A percentile compares a stretch with the other conserved stretches of the same genome.
phyloP scores from a whole-genome alignment of 176 grass and related monocot genomes.

The Zea mays region DNA sequence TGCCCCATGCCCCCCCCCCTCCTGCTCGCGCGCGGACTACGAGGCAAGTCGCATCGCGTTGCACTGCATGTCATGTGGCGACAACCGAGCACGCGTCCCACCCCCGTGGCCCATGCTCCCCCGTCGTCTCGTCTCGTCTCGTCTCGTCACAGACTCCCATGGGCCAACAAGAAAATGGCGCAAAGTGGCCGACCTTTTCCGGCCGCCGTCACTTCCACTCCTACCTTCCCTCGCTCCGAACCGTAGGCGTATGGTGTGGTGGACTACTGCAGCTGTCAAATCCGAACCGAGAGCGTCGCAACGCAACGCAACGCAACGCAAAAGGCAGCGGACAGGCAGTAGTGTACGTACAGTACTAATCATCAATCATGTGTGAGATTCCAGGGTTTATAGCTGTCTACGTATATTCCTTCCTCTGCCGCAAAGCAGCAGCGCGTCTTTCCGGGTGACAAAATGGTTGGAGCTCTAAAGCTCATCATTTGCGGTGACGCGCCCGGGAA shows the following conservation, averaged over 20 bases:
- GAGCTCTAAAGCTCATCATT: conserved; percentile 49
- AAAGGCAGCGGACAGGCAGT: not conserved
- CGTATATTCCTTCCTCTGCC: conserved; percentile 10
- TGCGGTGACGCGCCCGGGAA: conserved; percentile 19
- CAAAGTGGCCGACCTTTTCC: conserved; percentile 29
- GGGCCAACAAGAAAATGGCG: not conserved
- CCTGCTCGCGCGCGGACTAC: conserved; percentile 29
- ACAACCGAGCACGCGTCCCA: not conserved
- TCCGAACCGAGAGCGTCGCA: not conserved
- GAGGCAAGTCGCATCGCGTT: conserved; percentile 21
- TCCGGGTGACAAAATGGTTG: conserved; percentile 53
- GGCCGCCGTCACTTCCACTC: not conserved
- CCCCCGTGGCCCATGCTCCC: not conserved
- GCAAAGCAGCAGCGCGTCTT: conserved; percentile 37
- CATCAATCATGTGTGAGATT: conserved; percentile 41
- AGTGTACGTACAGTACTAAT: no score
- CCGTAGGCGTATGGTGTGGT: no score
- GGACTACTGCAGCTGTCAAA: not conserved
- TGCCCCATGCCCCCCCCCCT: not conserved
- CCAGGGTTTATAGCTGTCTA: conserved; percentile 12
- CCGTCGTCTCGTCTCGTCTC: not conserved
- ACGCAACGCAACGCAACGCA: not conserved
- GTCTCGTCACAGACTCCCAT: not conserved
- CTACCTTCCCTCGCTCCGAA: no score
- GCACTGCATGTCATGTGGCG: not conserved